phyloP scores from a whole-genome alignment of 192 early-diverging fungal genomes.

The Backusella circina region DNA sequence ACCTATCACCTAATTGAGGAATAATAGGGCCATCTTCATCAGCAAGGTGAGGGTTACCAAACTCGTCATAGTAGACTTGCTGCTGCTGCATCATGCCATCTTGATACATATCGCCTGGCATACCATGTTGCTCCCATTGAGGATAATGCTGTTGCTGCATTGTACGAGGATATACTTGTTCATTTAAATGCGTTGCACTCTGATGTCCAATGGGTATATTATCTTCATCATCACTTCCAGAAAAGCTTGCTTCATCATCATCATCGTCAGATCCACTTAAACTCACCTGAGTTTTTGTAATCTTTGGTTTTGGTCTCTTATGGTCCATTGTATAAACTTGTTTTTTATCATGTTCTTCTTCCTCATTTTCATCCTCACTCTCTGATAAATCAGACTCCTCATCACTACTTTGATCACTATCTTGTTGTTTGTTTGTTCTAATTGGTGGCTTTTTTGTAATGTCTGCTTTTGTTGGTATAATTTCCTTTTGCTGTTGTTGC shows the following conservation, averaged over 20 bases:
- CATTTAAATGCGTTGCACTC: background rate
- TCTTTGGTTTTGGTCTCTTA: slow-evolving; percentile 12
- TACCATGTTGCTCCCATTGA: slow-evolving; percentile 2
- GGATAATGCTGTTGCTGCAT: slow-evolving; percentile 1
- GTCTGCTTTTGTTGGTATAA: background rate
- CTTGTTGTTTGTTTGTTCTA: background rate
- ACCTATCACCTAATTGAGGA: slow-evolving; percentile 29
- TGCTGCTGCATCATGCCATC: background rate
- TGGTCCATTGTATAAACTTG: background rate
- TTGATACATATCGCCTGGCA: background rate
- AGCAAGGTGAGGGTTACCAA: background rate
- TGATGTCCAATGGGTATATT: background rate
- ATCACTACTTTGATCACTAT: background rate
- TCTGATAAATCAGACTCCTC: background rate
- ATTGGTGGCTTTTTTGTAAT: background rate
- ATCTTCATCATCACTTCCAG: slow-evolving; percentile 1
- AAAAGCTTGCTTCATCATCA: background rate
- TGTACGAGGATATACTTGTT: background rate
- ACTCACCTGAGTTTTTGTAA: slow-evolving; percentile 7
- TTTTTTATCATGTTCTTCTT: background rate
- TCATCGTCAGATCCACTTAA: slow-evolving; percentile 12
- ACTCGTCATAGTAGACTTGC: background rate
- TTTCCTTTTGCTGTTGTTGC: background rate
- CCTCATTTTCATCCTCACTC: slow-evolving; percentile 13
- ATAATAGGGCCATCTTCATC: slow-evolving; percentile 30